Percentiles rank a stretch among this genome's conserved stretches.
Conservation (phyloP, 2,329 filamentous ascomycete genomes). For the Dryadomyces quercivorus region DNA sequence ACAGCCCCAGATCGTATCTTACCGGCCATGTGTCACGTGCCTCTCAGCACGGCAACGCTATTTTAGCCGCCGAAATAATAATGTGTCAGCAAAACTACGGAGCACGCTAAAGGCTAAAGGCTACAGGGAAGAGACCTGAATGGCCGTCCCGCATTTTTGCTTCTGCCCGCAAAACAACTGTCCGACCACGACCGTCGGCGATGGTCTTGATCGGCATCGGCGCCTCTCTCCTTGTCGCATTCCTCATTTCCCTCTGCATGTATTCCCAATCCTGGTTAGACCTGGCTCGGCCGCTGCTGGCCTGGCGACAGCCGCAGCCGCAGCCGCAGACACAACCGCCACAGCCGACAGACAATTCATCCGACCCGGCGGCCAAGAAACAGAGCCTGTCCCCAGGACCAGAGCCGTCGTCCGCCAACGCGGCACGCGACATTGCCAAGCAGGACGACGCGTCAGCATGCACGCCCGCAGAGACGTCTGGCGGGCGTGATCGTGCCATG, state of each 20-base stretch:
- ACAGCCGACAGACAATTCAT: not conserved
- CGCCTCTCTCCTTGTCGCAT: slow-evolving; percentile 51
- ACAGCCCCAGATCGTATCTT: too few species aligned
- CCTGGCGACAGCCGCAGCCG: slow-evolving; percentile 7
- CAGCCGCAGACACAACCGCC: too few species aligned
- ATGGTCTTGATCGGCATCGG: slow-evolving; percentile 49
- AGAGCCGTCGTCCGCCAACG: not conserved
- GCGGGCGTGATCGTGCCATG: too few species aligned
- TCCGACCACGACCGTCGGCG: not conserved
- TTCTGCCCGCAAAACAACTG: not conserved
- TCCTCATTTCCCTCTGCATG: slow-evolving; percentile 44
- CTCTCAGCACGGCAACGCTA: too few species aligned
- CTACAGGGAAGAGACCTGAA: not conserved
- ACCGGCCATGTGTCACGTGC: too few species aligned
- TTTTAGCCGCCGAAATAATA: too few species aligned
- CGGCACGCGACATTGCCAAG: not conserved
- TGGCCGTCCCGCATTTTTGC: not conserved
- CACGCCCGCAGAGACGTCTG: too few species aligned
- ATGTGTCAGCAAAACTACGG: too few species aligned
- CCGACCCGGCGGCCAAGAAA: not conserved
- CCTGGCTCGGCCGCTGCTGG: slow-evolving; percentile 8
- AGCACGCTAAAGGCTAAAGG: too few species aligned
- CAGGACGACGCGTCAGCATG: not conserved
- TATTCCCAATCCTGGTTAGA: slow-evolving; percentile 37
- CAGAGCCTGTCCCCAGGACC: not conserved